Conservation (phyloP, 805 yeast genomes). For the Candida anglica region DNA sequence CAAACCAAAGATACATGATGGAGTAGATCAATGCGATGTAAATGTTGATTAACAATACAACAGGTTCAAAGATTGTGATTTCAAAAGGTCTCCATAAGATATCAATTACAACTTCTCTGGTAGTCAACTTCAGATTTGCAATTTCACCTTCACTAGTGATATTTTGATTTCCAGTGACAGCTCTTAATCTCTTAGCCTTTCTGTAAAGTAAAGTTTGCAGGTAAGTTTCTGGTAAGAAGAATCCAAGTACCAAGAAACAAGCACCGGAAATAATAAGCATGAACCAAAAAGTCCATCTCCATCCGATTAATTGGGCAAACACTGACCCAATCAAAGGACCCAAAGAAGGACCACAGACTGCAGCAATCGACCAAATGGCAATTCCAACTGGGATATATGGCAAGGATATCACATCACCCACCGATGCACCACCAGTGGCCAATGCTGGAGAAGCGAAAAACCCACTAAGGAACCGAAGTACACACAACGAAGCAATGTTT, state of each 20-base stretch:
- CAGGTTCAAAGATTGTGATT: constrained; percentile 50
- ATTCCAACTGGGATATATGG: constrained; percentile 39
- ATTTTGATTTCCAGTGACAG: constrained; percentile 36
- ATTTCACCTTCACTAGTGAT: constrained; percentile 32
- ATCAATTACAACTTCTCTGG: constrained; percentile 14
- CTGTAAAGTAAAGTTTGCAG: constrained; percentile 36
- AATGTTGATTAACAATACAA: constrained; percentile 47
- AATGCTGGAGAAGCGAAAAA: constrained; percentile 48
- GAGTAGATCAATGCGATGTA: constrained; percentile 54
- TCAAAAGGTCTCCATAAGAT: constrained; percentile 49
- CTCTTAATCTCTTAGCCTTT: constrained; percentile 39
- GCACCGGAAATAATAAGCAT: constrained; percentile 38
- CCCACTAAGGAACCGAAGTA: constrained; percentile 48
- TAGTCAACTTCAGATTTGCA: constrained; percentile 13
- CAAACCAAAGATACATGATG: constrained; percentile 52
- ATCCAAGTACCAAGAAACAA: constrained; percentile 28
- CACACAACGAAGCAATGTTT: constrained; percentile 45
- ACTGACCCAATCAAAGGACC: constrained; percentile 54
- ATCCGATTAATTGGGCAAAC: constrained; percentile 34
- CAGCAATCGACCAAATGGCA: constrained; percentile 46
- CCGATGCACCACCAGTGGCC: constrained; percentile 51
- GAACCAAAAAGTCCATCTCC: constrained; percentile 59
- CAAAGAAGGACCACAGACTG: constrained; percentile 45
- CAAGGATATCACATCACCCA: constrained; percentile 41
- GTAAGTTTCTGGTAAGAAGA: constrained; percentile 47